Base-by-base conservation (phyloP, 352 stramenopile genomes). In the Aphanomyces cochlioides region DNA sequence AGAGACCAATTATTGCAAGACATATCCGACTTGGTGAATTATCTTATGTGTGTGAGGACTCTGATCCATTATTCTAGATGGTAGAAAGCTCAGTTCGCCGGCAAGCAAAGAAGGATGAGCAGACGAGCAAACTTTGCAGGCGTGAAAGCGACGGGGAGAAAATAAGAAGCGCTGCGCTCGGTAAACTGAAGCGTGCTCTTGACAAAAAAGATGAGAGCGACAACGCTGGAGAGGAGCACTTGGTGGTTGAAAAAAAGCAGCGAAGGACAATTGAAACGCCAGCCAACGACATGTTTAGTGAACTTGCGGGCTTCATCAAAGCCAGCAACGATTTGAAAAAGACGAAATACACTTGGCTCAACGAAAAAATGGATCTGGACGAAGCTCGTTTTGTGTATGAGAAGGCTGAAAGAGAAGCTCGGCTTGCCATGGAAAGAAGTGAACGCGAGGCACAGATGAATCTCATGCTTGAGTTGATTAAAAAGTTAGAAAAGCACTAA, bases 21-120 rank as follows among this genome's bases (percentile, higher is more conserved):
- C 36, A 64, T 64, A 34, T 15, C 19, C 12, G 56, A 64, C 28
- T 64, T 64, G 21, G 56, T 64, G 2, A 64, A 45, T 64, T 41
- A 12, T 17, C 13, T 34, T 38, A 15, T 36, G 17, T 7, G 7
- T 1, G 53, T 36, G 28, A 15, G 53, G n/a, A 12, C 15, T 28
- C 17, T 60, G 53, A 15, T 15, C 13, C 15, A 28, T 5, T 38
- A 47, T 47, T 10, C n/a, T 64, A 19, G 37, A 38, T 45, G 56
- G 17, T 12, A n/a, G 36, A 41, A 19, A 21, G 13, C 19, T n/a
- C 15, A 10, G 36, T 15, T 47, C 41, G 56, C 19, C n/a, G 19
- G 36, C 21, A 38, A 13, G n/a, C 3, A 64, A 64, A 38, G 21
- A 64, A 45, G 56, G 28, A 60, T 40, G 28, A 37, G 13, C 53